Percentiles rank a stretch among this genome's conserved stretches.
Conservation (phyloP, 2,329 filamentous ascomycete species). For the Arthrobotrys megalospora region DNA sequence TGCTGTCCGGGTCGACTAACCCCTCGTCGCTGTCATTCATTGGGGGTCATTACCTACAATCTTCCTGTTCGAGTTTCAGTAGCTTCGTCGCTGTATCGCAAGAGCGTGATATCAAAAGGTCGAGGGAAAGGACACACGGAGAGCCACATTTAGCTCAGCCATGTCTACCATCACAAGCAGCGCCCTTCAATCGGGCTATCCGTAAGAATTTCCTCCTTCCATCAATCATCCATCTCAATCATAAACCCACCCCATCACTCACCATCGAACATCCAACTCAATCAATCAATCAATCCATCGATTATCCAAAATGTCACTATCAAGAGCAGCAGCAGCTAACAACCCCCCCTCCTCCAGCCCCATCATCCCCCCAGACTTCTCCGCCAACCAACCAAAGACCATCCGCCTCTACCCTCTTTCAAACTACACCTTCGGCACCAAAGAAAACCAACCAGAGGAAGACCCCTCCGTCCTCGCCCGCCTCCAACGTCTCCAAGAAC, state of each 20-base stretch:
- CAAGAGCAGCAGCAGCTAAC: conserved; percentile 22
- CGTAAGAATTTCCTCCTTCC: conserved; percentile 30
- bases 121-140: conserved; percentile 14
- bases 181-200: conserved; percentile 39
- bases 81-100: neutral
- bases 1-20: neutral
- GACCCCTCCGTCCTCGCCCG: conserved; percentile 95
- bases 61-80: conserved; percentile 11
- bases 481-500: conserved; percentile 93
- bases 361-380: conserved; percentile 84
- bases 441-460: conserved; percentile 97
- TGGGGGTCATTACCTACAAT: conserved; percentile 12
- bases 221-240: neutral
- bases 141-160: neutral
- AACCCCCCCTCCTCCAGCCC: conserved; percentile 70
- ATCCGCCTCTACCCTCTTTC: conserved; percentile 94
- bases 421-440: conserved; percentile 99
- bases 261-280: neutral
- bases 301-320: neutral
- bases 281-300: neutral
- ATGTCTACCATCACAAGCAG: conserved; percentile 35
- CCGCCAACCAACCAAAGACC: conserved; percentile 87
- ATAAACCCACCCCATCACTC: neutral
- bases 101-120: no score
- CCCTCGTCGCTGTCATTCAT: conserved; percentile 19